phyloP scores from a whole-genome alignment of 129 eudicot species.

The sunflower (Helianthus annuus) region DNA sequence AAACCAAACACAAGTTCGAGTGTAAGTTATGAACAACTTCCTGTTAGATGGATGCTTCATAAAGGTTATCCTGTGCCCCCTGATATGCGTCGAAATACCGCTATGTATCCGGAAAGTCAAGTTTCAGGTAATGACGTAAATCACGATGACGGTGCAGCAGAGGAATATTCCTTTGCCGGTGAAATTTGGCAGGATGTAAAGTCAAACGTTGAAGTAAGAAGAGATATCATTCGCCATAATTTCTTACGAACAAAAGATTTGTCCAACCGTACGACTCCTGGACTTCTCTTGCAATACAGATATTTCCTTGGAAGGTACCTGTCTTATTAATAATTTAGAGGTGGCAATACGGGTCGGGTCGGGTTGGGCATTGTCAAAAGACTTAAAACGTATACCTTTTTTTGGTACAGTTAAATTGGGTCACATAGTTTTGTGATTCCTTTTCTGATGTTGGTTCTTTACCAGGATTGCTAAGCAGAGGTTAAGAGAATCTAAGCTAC shows the following conservation, averaged over 20 bases:
- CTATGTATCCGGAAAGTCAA: slow-evolving; percentile 30
- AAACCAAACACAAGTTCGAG: slow-evolving; percentile 56
- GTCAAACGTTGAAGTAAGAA: slow-evolving; percentile 53
- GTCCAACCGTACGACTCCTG: slow-evolving; percentile 81
- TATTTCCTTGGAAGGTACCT: slow-evolving; percentile 80
- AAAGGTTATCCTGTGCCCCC: slow-evolving; percentile 80
- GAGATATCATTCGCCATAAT: slow-evolving; percentile 67
- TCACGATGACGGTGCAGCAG: slow-evolving; percentile 23
- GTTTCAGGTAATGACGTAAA: slow-evolving; percentile 19
- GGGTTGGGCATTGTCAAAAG: neutral
- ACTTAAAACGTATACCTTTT: neutral
- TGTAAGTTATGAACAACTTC: slow-evolving; percentile 58
- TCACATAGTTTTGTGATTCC: neutral
- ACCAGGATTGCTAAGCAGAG: slow-evolving; percentile 93
- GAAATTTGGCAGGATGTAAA: slow-evolving; percentile 60
- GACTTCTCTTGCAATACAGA: slow-evolving; percentile 65
- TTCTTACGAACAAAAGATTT: slow-evolving; percentile 67
- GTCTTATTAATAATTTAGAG: slow-evolving; percentile 9
- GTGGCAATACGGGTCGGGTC: slow-evolving; percentile 2
- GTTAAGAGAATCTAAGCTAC: slow-evolving; percentile 79
- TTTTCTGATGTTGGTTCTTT: slow-evolving; percentile 8
- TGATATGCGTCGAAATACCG: slow-evolving; percentile 53
- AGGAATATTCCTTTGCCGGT: slow-evolving; percentile 67
- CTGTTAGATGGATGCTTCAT: slow-evolving; percentile 86
- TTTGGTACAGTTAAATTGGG: neutral